Base-by-base conservation (phyloP, 306 rosid genomes). In the Cajanus cajan region DNA sequence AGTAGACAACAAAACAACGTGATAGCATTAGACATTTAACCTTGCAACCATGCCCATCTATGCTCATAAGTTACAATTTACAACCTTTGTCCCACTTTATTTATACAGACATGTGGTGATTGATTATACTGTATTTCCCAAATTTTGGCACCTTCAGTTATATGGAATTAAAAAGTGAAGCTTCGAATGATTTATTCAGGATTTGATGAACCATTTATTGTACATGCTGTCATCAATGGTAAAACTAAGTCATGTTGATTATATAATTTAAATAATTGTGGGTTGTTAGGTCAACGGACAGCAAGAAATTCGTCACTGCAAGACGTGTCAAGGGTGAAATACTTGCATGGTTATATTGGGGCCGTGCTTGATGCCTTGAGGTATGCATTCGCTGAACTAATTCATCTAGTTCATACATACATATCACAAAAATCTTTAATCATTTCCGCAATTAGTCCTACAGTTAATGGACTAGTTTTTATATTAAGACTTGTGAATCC, bases 271-370 rank as follows among this genome's bases (percentile, higher is more conserved):
- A 40, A 40, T 43, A 4, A 13, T 19, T 43, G 34, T 75, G 68
- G 52, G 2, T 36, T 74, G 34, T 74, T 65, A 87, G 90, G 90
- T 61, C 88, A 87, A 82, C 21, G 87, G 72, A 78, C 87, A 54
- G 18, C 67, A n/a, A 34, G 84, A 41, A 82, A 84, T 71, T 67
- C 82, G 28, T 63, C 90, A 40, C 82, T 84, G 15, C 62, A 81
- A 7, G 90, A 87, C n/a, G 68, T 85, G 11, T 74, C 88, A 47
- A 88, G 89, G 82, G 87, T 85, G 70, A 62, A 76, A 51, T 87
- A 76, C 59, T 54, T 82, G 45, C 85, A 82, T n/a, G 86, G 41
- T 75, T 76, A 80, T 31, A 80, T 88, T 48, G 91, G 86, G 47
- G 84, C 45, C 2, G 76, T 73, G 43, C 82, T 88, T 28, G 82